Evolutionary conservation across 768 basidiomycete genomes (phyloP).

Genomic region (Podaxis sp.): DNA sequence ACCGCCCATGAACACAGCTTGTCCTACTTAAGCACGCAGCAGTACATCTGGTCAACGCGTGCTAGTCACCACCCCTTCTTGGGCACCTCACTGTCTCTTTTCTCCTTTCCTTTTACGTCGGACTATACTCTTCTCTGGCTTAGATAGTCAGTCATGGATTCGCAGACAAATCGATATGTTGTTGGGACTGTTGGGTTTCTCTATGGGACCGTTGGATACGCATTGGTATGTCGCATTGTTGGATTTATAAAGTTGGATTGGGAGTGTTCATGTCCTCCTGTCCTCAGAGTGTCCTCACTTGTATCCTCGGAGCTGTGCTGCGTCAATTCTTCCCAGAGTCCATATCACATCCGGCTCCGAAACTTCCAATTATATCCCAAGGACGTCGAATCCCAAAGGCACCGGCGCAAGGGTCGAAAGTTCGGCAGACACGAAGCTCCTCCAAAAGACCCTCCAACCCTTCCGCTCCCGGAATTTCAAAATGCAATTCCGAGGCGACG

Average conservation of each 20-base stretch:
- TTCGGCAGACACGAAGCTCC: neutral
- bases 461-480: neutral
- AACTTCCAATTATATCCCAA: neutral
- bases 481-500: neutral
- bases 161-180: neutral
- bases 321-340: neutral
- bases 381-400: neutral
- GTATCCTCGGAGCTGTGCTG: slow-evolving; percentile 9
- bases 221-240: slow-evolving; percentile 5
- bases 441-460: neutral
- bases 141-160: slow-evolving; percentile 4
- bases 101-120: neutral
- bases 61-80: neutral
- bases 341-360: neutral
- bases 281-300: slow-evolving; percentile 11
- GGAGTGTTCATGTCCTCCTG: neutral
- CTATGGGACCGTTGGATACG: slow-evolving; percentile 11
- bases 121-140: neutral
- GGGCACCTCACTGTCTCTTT: neutral
- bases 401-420: neutral
- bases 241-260: neutral
- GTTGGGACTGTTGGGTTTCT: slow-evolving; percentile 7
- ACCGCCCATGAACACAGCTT: slow-evolving; percentile 9
- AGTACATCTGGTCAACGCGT: neutral
- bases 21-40: slow-evolving; percentile 12